phyloP scores from a whole-genome alignment of 768 basidiomycete genomes.

The Chiua virens region DNA sequence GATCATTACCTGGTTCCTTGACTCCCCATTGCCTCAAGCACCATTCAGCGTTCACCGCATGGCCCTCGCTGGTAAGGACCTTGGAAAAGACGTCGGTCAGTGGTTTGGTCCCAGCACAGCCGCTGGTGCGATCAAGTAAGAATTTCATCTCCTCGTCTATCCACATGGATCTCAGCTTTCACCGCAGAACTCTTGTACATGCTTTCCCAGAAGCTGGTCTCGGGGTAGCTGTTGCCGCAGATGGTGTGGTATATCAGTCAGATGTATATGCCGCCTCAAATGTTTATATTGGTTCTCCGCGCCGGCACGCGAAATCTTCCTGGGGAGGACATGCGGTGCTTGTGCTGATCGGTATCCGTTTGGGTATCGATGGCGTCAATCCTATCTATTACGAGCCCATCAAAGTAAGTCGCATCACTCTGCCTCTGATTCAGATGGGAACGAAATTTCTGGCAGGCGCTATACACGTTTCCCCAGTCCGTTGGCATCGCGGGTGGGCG shows the following conservation, averaged over 20 bases:
- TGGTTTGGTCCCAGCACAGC: conserved; percentile 99
- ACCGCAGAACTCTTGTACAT: conserved; percentile 66
- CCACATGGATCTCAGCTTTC: conserved; percentile 3
- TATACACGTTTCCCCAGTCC: conserved; percentile 93
- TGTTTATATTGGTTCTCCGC: conserved; percentile 29
- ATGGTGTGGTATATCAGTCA: conserved; percentile 78
- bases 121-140: conserved; percentile 92
- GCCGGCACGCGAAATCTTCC: conserved; percentile 28
- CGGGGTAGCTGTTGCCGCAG: conserved; percentile 79
- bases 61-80: conserved; percentile 91
- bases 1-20: conserved; percentile 93
- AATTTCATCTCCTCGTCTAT: conserved; percentile 1
- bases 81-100: conserved; percentile 93
- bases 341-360: conserved; percentile 79
- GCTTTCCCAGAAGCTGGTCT: conserved; percentile 79
- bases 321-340: conserved; percentile 90
- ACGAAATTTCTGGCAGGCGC: conserved; percentile 45
- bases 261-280: conserved; percentile 83
- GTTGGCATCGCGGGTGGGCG: conserved; percentile 97
- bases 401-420: conserved; percentile 46
- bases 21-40: conserved; percentile 77
- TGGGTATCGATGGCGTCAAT: conserved; percentile 93
- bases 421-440: not conserved
- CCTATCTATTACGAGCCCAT: conserved; percentile 90
- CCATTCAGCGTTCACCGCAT: conserved; percentile 97